Conservation (phyloP, 495 filamentous ascomycete species). For the Xylaria acuta region DNA sequence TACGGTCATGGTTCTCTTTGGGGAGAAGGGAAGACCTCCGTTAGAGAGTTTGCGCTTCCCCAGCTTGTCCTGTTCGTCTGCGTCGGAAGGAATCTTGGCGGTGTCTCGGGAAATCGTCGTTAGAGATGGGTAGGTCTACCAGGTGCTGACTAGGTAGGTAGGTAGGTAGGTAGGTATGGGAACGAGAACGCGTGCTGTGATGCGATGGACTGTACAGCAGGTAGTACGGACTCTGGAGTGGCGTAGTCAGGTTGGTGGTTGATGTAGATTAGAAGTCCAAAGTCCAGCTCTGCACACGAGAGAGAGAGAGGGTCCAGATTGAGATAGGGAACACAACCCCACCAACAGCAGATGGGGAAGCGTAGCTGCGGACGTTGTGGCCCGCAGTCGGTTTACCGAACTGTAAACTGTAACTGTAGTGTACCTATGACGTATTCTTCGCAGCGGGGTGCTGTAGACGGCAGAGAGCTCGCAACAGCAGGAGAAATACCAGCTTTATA, state of each 20-base stretch:
- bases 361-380: neutral
- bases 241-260: neutral
- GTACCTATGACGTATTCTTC: slow-evolving; percentile 20
- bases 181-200: neutral
- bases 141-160: neutral
- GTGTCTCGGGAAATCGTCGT: slow-evolving; percentile 14
- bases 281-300: neutral
- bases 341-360: neutral
- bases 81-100: slow-evolving; percentile 22
- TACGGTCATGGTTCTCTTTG: slow-evolving; percentile 87
- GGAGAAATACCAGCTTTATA: slow-evolving; percentile 8
- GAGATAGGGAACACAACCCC: slow-evolving; percentile 1
- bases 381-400: neutral
- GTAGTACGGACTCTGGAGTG: neutral
- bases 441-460: neutral
- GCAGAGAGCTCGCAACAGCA: neutral
- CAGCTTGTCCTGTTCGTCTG: slow-evolving; percentile 51
- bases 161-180: neutral
- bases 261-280: neutral
- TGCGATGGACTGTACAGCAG: neutral
- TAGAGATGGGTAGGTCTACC: neutral
- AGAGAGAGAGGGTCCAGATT: neutral
- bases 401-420: neutral
- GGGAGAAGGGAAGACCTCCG: slow-evolving; percentile 73
- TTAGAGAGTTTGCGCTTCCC: slow-evolving; percentile 86